Base-by-base conservation (phyloP, 208 protist genomes). In the Acanthamoeba quina region DNA sequence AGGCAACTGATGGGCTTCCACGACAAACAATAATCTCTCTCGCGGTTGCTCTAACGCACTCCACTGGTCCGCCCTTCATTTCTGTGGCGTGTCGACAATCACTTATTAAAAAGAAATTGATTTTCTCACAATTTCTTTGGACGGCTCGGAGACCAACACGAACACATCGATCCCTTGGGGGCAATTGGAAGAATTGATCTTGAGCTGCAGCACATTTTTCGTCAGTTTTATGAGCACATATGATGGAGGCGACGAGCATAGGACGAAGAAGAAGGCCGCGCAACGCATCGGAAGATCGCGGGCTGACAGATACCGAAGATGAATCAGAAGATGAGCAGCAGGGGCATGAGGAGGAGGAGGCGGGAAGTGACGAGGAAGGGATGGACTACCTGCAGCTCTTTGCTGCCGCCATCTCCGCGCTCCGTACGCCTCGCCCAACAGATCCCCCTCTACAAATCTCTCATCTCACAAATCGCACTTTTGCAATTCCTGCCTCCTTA, bases 371-470 rank as follows among this genome's bases (percentile, higher is more conserved):
- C 11, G 49, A 37, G 29, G 78, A 86, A 6, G 78, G 47, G 29
- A 0, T 78, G n/a, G 78, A 86, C 47, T 41, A 86, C 49, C 78
- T 86, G 17, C 78, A 64, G 6, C n/a, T 62, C 47, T 41, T 86
- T 56, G 78, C 78, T 37, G 41, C 78, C 15, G 41, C 78, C 47
- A 86, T 86, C 19, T 56, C 78, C 49, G 9, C 78, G 7, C 78
- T 86, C 6, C 78, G 78, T 86, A 62, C 78, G 64, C 29, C n/a
- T 21, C 15, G 2, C n/a, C 10, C 56, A n/a, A 13, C 19, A 64
- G 9, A n/a, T 37, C 34, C 29, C 66, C 29, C 19, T 41, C 10
- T 11, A 10, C 13, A 10, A n/a, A 31, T 15, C 13, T 74, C 66
- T 72, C 10, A 41, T 11, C 26, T 24, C 66, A 15, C 34, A 19